A percentile compares a stretch with the other conserved stretches of the same genome.
These are phyloP conservation scores for Petunia axillaris DNA, from an alignment of 257 asterid species.

Conservation along the genomic window DNA sequence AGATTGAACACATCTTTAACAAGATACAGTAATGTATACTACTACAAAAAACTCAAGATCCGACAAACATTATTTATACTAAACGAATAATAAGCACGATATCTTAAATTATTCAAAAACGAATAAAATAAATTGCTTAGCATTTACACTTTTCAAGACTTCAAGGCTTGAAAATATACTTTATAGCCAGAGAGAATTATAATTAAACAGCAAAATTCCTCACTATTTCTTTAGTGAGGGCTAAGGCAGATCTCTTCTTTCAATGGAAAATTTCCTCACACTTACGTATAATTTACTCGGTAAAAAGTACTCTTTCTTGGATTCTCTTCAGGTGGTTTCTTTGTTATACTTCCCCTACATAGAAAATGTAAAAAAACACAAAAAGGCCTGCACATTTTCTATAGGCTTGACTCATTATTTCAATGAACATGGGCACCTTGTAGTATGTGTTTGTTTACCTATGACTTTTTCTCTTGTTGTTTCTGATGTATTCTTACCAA, in stretches of 20 bases:
- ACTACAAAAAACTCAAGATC: neutral
- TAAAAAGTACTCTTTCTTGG: neutral
- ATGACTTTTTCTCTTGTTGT: slow-evolving; percentile 25
- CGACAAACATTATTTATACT: neutral
- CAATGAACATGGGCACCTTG: slow-evolving; percentile 6
- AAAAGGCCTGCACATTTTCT: neutral
- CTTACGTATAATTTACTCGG: neutral
- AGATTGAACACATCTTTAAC: neutral
- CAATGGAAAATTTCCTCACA: neutral
- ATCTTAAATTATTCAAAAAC: neutral
- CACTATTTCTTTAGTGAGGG: no score
- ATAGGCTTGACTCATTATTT: slow-evolving; percentile 3
- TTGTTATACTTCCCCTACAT: neutral
- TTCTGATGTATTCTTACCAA: slow-evolving; percentile 42
- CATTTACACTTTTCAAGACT: slow-evolving; percentile 13
- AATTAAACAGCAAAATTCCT: slow-evolving; percentile 10
- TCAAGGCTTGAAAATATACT: neutral
- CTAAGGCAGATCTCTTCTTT: neutral
- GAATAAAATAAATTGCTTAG: neutral
- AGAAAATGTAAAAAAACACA: neutral
- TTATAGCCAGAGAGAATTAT: neutral
- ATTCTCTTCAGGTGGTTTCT: neutral
- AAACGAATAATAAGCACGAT: neutral
- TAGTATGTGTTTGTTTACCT: neutral
- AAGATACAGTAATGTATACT: neutral